Evolutionary conservation across 148 eudicot species (phyloP).

Genomic region (Amaranthus cruentus): DNA sequence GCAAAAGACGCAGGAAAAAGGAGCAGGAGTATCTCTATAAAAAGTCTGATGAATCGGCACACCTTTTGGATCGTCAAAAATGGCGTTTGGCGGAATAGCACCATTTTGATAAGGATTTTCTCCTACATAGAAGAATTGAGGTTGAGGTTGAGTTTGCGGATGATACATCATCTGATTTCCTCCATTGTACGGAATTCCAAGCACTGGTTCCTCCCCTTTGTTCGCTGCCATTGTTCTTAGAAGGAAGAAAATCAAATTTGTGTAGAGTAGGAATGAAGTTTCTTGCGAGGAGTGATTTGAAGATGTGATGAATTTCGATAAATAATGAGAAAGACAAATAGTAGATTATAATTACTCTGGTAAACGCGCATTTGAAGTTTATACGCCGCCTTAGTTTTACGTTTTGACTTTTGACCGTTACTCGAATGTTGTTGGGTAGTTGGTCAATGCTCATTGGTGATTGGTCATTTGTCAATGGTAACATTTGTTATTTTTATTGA

Average conservation of each 20-base stretch:
- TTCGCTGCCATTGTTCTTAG: background rate
- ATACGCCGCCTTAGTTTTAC: background rate
- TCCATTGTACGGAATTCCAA: slow-evolving; percentile 24
- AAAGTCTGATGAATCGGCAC: slow-evolving; percentile 73
- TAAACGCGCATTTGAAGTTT: slow-evolving; percentile 5
- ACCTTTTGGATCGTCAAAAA: slow-evolving; percentile 74
- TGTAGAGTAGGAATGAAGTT: background rate
- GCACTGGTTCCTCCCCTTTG: slow-evolving; percentile 15
- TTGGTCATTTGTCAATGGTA: too few relatives aligned
- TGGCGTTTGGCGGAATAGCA: slow-evolving; percentile 57
- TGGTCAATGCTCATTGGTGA: too few relatives aligned
- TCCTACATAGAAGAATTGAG: slow-evolving; percentile 37
- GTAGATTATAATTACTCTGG: too few relatives aligned
- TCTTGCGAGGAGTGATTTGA: background rate
- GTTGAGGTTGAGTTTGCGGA: slow-evolving; percentile 16
- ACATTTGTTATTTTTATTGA: too few relatives aligned
- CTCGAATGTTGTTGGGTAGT: too few relatives aligned
- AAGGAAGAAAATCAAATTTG: too few relatives aligned
- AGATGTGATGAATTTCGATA: background rate
- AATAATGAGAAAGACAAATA: background rate
- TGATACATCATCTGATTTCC: slow-evolving; percentile 6
- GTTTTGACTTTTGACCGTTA: too few relatives aligned
- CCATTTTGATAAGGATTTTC: slow-evolving; percentile 60
- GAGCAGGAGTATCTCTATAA: slow-evolving; percentile 83
- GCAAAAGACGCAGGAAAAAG: slow-evolving; percentile 61